A percentile compares a stretch with the other conserved stretches of the same genome.
These are phyloP conservation scores for Phaeotremella fagi DNA, from an alignment of 768 basidiomycete species.

Conservation along the genomic window DNA sequence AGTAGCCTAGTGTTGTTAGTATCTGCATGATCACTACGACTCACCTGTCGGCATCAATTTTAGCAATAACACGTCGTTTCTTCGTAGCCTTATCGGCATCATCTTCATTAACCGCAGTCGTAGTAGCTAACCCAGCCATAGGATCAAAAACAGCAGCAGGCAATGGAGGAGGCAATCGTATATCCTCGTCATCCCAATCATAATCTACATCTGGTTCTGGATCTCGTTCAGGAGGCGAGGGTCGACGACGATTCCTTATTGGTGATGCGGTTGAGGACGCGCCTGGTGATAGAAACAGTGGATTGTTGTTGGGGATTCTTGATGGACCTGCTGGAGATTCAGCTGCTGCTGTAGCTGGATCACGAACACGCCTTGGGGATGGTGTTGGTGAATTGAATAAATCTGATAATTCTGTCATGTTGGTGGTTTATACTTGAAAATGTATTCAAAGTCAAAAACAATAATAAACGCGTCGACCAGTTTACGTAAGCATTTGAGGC, in stretches of 20 bases:
- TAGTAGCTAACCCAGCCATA: background rate
- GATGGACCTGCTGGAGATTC: conserved; percentile 6
- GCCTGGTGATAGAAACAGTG: conserved; percentile 12
- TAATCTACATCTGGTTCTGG: no score
- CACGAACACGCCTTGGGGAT: conserved; percentile 18
- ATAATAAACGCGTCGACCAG: no score
- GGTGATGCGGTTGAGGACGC: background rate
- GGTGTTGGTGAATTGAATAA: conserved; percentile 39
- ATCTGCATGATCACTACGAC: conserved; percentile 4
- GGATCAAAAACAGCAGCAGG: no score
- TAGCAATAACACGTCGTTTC: conserved; percentile 55
- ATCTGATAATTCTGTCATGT: conserved; percentile 25
- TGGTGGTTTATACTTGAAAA: background rate
- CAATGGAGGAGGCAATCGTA: no score
- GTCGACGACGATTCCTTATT: background rate
- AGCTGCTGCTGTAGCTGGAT: conserved; percentile 4
- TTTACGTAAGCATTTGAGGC: no score
- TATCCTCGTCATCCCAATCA: conserved; percentile 14
- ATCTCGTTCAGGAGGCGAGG: no score
- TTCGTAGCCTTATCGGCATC: conserved; percentile 47
- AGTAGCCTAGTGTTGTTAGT: conserved; percentile 54
- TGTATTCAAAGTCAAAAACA: no score
- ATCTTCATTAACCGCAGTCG: conserved; percentile 14
- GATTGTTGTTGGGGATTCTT: conserved; percentile 6
- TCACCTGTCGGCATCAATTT: conserved; percentile 63